Evolutionary conservation across 805 yeast species (phyloP).

Genomic region (Alloascoidea hylecoeti): DNA sequence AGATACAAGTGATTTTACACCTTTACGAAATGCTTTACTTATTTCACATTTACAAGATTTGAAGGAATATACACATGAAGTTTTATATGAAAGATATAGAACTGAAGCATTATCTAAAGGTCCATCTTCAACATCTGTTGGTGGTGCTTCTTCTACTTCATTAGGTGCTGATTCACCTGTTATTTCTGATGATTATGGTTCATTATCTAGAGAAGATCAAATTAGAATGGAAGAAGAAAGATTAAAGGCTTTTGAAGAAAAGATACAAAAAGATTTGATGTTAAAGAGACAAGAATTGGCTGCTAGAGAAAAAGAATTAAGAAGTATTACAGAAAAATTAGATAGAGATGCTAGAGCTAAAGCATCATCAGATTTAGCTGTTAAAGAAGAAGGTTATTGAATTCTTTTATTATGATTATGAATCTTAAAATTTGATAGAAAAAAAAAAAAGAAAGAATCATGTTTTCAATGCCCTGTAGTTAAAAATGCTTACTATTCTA

Average conservation of each 20-base stretch:
- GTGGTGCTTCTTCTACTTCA: conserved; percentile 8
- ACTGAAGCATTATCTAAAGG: conserved; percentile 71
- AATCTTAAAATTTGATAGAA: too few relatives aligned
- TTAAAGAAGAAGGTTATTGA: not conserved
- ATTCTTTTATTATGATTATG: too few relatives aligned
- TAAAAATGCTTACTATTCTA: too few relatives aligned
- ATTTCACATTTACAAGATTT: conserved; percentile 80
- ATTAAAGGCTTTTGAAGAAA: conserved; percentile 70
- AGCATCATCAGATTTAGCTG: not conserved
- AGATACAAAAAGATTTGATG: conserved; percentile 78
- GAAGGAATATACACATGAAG: conserved; percentile 80
- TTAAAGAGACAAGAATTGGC: conserved; percentile 71
- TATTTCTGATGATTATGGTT: conserved; percentile 11
- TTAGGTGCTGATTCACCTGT: conserved; percentile 6
- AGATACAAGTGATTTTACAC: conserved; percentile 65
- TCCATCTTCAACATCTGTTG: conserved; percentile 7
- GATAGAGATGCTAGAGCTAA: conserved; percentile 36
- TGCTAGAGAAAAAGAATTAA: conserved; percentile 74
- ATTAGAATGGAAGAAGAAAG: conserved; percentile 83
- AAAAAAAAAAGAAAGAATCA: too few relatives aligned
- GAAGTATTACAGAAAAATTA: conserved; percentile 63
- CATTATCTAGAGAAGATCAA: conserved; percentile 71
- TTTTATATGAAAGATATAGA: conserved; percentile 79
- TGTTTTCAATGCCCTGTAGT: too few relatives aligned
- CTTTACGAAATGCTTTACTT: conserved; percentile 64